These are phyloP conservation scores for Nicotiana paniculata DNA, from an alignment of 257 asterid genomes.

Conservation along the genomic window DNA sequence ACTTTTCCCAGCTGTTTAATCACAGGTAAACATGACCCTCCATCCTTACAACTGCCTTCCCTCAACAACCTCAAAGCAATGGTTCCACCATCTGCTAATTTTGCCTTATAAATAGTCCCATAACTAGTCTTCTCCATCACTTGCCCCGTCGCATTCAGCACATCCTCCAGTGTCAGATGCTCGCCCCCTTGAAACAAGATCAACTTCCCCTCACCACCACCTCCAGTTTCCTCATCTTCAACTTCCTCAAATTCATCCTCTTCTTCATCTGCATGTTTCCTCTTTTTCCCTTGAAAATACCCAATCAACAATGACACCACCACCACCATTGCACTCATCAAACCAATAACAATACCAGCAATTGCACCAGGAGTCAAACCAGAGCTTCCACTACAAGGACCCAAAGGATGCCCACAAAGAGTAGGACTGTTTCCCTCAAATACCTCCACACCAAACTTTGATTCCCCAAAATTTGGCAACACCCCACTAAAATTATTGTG, in stretches of 20 bases:
- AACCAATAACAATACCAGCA: slow-evolving; percentile 88
- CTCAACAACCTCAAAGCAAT: slow-evolving; percentile 87
- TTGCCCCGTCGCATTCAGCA: slow-evolving; percentile 92
- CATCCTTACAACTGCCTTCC: slow-evolving; percentile 84
- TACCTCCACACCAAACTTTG: slow-evolving; percentile 67
- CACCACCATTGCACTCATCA: slow-evolving; percentile 80
- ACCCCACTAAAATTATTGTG: slow-evolving; percentile 85
- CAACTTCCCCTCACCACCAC: slow-evolving; percentile 78
- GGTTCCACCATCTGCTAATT: slow-evolving; percentile 88
- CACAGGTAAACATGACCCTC: slow-evolving; percentile 55
- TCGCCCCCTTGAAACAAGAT: slow-evolving; percentile 93
- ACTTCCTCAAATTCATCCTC: slow-evolving; percentile 66
- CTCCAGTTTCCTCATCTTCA: slow-evolving; percentile 47
- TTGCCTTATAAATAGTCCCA: slow-evolving; percentile 93
- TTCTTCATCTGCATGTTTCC: slow-evolving; percentile 47
- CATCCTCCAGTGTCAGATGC: slow-evolving; percentile 85
- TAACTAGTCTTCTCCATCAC: slow-evolving; percentile 92
- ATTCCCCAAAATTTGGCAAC: slow-evolving; percentile 60
- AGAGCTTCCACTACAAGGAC: slow-evolving; percentile 47
- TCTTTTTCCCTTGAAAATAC: slow-evolving; percentile 76
- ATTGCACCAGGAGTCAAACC: slow-evolving; percentile 83
- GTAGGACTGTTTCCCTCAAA: slow-evolving; percentile 73
- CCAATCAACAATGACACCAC: slow-evolving; percentile 79
- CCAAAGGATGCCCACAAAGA: slow-evolving; percentile 76
- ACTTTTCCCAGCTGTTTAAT: slow-evolving; percentile 73